A percentile compares a stretch with the other conserved stretches of the same genome.
Conservation (phyloP, 2,329 filamentous ascomycete genomes). For the Fusarium haematococcum region DNA sequence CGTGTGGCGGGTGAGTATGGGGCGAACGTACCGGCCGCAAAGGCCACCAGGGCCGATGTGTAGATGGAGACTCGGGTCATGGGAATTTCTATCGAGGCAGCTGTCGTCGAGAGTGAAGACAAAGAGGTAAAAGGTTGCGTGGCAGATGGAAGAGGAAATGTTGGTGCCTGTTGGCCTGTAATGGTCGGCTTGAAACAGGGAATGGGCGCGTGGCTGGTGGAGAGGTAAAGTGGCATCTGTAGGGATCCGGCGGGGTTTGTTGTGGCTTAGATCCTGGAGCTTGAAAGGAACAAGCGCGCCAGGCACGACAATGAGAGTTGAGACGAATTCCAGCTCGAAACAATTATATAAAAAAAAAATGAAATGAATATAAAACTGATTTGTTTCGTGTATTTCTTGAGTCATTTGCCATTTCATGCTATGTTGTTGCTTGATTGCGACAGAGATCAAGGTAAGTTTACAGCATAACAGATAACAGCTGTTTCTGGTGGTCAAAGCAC, state of each 20-base stretch:
- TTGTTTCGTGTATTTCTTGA: neutral
- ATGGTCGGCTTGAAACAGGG: conserved; percentile 29
- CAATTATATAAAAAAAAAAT: neutral
- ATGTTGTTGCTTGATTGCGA: no score
- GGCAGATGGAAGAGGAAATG: conserved; percentile 31
- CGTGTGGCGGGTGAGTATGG: conserved; percentile 20
- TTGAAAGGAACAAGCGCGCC: neutral
- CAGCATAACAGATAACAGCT: neutral
- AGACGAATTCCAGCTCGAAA: neutral
- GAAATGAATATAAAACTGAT: neutral
- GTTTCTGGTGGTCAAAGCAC: neutral
- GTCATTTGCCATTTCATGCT: neutral
- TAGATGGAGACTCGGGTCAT: conserved; percentile 62
- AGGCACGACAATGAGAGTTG: neutral
- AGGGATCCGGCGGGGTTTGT: conserved; percentile 12
- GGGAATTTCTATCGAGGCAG: conserved; percentile 16
- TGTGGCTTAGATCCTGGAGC: neutral
- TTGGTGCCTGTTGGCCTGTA: conserved; percentile 34
- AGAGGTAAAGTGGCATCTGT: conserved; percentile 39
- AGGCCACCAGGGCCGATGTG: conserved; percentile 55
- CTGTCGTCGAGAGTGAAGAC: neutral
- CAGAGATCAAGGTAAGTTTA: neutral
- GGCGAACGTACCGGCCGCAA: conserved; percentile 56
- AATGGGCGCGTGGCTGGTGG: conserved; percentile 24
- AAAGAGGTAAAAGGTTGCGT: conserved; percentile 6